Conservation (phyloP, 148 eudicot species). For the Rhododendron ovatum region DNA sequence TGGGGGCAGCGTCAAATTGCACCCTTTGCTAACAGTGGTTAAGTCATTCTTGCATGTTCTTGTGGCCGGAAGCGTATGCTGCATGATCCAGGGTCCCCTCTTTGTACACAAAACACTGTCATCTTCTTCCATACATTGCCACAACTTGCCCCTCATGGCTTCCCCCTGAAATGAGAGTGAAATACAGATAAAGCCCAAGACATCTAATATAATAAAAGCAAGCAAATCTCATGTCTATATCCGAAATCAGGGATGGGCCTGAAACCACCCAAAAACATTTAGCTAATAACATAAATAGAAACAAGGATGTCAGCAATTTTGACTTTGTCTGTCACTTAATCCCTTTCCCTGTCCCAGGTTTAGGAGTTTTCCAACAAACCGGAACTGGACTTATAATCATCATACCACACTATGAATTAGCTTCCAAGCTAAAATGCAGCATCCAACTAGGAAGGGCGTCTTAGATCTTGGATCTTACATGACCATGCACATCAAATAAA, state of each 20-base stretch:
- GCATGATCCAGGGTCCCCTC: constrained; percentile 30
- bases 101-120: constrained; percentile 33
- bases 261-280: background rate
- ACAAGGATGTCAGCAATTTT: background rate
- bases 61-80: too few relatives aligned
- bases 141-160: constrained; percentile 31
- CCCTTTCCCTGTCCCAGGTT: too few relatives aligned
- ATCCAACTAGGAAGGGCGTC: too few relatives aligned
- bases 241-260: too few relatives aligned
- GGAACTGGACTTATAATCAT: background rate
- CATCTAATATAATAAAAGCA: background rate
- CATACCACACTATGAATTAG: background rate
- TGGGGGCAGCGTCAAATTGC: constrained; percentile 10
- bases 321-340: background rate
- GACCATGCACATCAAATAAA: background rate
- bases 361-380: background rate
- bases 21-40: background rate
- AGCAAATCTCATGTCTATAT: too few relatives aligned
- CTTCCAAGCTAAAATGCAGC: too few relatives aligned
- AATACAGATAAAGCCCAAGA: background rate
- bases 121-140: background rate
- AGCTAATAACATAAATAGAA: background rate
- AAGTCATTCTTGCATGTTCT: background rate
- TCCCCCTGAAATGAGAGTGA: constrained; percentile 26
- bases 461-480: background rate